Evolutionary conservation across 169 alveolate species (phyloP).

Genomic region (Cytauxzoon felis): DNA sequence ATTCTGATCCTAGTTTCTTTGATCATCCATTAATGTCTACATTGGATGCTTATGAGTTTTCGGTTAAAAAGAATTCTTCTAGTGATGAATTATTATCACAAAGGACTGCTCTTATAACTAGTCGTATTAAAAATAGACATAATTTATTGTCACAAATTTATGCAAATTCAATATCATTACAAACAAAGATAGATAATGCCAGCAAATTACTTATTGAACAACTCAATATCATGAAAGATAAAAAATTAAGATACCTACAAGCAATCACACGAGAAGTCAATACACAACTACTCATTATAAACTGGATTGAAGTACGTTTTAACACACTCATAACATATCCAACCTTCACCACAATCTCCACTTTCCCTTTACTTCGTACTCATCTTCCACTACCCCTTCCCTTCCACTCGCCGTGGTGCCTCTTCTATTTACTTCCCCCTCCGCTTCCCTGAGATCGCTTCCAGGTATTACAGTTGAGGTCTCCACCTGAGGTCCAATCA

Average conservation of each 20-base stretch:
- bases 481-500: too few relatives aligned
- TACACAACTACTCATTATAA: constrained; percentile 76
- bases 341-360: neutral
- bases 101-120: constrained; percentile 65
- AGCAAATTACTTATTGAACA: constrained; percentile 71
- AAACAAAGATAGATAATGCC: constrained; percentile 76
- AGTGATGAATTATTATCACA: constrained; percentile 72
- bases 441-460: too few relatives aligned
- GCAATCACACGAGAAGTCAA: constrained; percentile 79
- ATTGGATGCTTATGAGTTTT: constrained; percentile 80
- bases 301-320: constrained; percentile 81
- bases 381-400: too few relatives aligned
- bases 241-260: constrained; percentile 72
- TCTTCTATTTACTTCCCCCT: too few relatives aligned
- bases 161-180: constrained; percentile 77
- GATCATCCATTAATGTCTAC: constrained; percentile 85
- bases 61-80: constrained; percentile 70
- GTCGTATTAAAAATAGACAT: constrained; percentile 74
- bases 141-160: constrained; percentile 74
- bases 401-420: too few relatives aligned
- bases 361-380: too few relatives aligned
- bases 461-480: too few relatives aligned
- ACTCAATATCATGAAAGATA: constrained; percentile 65
- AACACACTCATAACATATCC: constrained; percentile 26
- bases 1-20: constrained; percentile 78